These are phyloP conservation scores for Erodium moschatum DNA, from an alignment of 441 rosid genomes.

Conservation along the genomic window DNA sequence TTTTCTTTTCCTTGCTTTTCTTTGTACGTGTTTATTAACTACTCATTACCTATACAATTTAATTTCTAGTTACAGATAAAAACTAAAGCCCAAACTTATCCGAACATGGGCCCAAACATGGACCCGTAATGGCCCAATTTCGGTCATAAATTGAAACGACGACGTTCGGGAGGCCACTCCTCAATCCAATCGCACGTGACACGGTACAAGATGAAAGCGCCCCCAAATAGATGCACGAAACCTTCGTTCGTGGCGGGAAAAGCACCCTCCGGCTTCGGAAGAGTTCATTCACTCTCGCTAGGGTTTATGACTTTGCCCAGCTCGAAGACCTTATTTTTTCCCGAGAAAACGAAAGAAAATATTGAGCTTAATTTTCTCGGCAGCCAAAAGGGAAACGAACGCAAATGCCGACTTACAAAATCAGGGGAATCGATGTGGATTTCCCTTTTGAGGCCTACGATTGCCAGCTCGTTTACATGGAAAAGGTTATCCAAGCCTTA, in stretches of 20 bases:
- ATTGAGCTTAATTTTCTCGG: conserved; percentile 7
- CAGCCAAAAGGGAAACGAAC: conserved; percentile 15
- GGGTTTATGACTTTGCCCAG: neutral
- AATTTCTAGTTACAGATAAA: too few species aligned
- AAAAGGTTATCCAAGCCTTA: conserved; percentile 76
- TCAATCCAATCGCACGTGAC: too few species aligned
- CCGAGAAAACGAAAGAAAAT: too few species aligned
- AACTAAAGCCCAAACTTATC: too few species aligned
- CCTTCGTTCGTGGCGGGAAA: neutral
- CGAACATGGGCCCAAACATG: too few species aligned
- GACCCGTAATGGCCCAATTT: neutral
- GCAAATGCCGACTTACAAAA: conserved; percentile 61
- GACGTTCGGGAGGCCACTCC: too few species aligned
- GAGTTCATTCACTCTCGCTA: neutral
- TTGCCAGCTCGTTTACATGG: conserved; percentile 89
- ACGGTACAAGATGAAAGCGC: neutral
- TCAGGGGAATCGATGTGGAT: conserved; percentile 81
- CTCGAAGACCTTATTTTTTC: too few species aligned
- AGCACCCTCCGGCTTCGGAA: neutral
- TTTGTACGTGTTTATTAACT: neutral
- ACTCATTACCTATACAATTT: too few species aligned
- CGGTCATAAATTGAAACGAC: neutral
- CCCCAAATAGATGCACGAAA: neutral
- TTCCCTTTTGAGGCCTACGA: conserved; percentile 89
- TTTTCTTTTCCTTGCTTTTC: neutral